These are phyloP conservation scores for Cyclostephanos invisitatus DNA, from an alignment of 108 stramenopile species.

Conservation along the genomic window DNA sequence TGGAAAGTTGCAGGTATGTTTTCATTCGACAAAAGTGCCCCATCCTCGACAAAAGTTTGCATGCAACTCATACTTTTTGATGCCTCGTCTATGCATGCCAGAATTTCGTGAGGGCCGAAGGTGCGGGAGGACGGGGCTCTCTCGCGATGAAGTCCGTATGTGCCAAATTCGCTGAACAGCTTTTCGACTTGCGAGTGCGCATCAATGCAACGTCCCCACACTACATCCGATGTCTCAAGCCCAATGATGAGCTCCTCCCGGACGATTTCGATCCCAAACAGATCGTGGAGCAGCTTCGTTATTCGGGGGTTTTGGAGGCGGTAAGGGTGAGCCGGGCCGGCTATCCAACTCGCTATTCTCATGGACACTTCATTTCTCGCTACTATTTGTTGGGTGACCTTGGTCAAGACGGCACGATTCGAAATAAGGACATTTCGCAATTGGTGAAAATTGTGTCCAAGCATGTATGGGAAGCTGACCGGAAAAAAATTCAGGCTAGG, in stretches of 20 bases:
- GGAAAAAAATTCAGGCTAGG: constrained; percentile 28
- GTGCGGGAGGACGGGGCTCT: constrained; percentile 60
- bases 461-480: constrained; percentile 46
- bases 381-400: constrained; percentile 51
- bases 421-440: constrained; percentile 40
- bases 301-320: constrained; percentile 96
- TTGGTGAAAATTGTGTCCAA: constrained; percentile 37
- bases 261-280: constrained; percentile 79
- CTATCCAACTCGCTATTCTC: constrained; percentile 43
- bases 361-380: constrained; percentile 37
- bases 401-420: constrained; percentile 36
- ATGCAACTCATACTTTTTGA: background rate
- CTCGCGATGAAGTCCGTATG: constrained; percentile 69
- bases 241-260: constrained; percentile 78
- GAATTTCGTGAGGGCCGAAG: constrained; percentile 57
- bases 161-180: constrained; percentile 82
- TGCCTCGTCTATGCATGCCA: constrained; percentile 7
- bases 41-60: background rate
- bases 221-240: constrained; percentile 92
- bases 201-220: constrained; percentile 75
- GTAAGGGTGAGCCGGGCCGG: constrained; percentile 55
- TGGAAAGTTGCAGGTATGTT: constrained; percentile 37
- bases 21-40: constrained; percentile 20
- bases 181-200: constrained; percentile 67
- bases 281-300: constrained; percentile 93